Evolutionary conservation across 2,329 filamentous ascomycete species (phyloP), one percentile per base, ranked within the genome.

Genomic region (Fonsecaea erecta): DNA sequence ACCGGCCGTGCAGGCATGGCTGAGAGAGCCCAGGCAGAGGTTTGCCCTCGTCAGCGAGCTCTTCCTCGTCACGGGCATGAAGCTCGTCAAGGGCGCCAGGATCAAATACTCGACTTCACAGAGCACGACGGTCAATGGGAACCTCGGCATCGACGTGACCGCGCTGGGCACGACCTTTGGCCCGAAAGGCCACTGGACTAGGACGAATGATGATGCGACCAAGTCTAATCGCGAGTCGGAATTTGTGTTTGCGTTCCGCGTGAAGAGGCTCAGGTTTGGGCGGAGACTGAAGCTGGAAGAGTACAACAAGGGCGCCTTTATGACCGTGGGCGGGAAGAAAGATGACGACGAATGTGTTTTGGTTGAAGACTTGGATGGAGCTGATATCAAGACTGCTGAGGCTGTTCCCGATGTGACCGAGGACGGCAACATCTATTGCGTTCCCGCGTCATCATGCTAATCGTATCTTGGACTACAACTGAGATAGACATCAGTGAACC

Each of bases 181-280:
- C n/a, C 71, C 71, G 12, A 73, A 71, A 64, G 71, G 71, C 64
- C 71, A 72, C 57, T 73, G 71, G 71, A 65, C 52, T 34, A 71
- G 62, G 24, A 64, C 60, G 56, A 71, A 71, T 63, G 71, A 71
- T 43, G 71, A 73, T 64, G 70, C 12, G 65, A 71, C 62, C 24
- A 69, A 73, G 54, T 68, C 58, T 52, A 73, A 65, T 68, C 68
- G 70, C 18, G 64, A 72, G 37, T 67, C 69, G 24, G 71, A 73
- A 69, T 73, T 73, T 67, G 67, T 73, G 24, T 73, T 73, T 71
- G 71, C 69, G 24, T 73, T 73, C 55, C 69, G 71, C 63, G 71
- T 73, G 8, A 73, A 73, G 52, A 72, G 67, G 68, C 69, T 73
- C 37, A 71, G 35, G 57, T 71, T 73, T 60, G 69, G 71, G 61